phyloP scores from a whole-genome alignment of 1,284 basidiomycete genomes.

The Apiotrichum sp. region DNA sequence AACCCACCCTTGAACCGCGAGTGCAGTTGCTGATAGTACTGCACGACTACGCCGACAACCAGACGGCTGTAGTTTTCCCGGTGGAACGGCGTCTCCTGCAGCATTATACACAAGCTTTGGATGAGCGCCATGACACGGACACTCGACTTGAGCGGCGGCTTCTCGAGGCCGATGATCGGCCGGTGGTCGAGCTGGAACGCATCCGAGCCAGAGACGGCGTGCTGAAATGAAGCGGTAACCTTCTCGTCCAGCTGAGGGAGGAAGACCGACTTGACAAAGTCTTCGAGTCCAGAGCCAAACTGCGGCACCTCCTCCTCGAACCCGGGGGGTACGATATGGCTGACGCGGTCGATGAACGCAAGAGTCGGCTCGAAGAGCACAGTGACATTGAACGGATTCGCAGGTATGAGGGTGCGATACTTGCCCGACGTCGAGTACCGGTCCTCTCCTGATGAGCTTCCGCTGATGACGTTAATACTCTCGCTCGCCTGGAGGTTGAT shows the following conservation, averaged over 20 bases:
- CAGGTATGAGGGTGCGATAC: slow-evolving; percentile 77
- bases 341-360: slow-evolving; percentile 66
- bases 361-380: slow-evolving; percentile 90
- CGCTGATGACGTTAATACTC: slow-evolving; percentile 51
- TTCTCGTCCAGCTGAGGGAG: slow-evolving; percentile 93
- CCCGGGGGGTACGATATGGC: slow-evolving; percentile 67
- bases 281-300: slow-evolving; percentile 67
- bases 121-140: slow-evolving; percentile 83
- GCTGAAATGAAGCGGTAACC: slow-evolving; percentile 79
- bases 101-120: slow-evolving; percentile 88
- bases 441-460: slow-evolving; percentile 54
- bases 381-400: slow-evolving; percentile 92
- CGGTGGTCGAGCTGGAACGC: slow-evolving; percentile 59
- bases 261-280: slow-evolving; percentile 90
- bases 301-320: slow-evolving; percentile 59
- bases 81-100: slow-evolving; percentile 91
- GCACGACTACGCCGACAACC: slow-evolving; percentile 89
- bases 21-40: slow-evolving; percentile 92
- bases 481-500: slow-evolving; percentile 56
- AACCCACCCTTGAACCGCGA: slow-evolving; percentile 61
- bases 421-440: slow-evolving; percentile 61
- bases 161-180: slow-evolving; percentile 16
- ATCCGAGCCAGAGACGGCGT: slow-evolving; percentile 73
- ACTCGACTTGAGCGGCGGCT: slow-evolving; percentile 62
- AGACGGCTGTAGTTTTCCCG: slow-evolving; percentile 88